Conservation (phyloP, 2,329 filamentous ascomycete species). For the Dendrostoma leiphaemia region DNA sequence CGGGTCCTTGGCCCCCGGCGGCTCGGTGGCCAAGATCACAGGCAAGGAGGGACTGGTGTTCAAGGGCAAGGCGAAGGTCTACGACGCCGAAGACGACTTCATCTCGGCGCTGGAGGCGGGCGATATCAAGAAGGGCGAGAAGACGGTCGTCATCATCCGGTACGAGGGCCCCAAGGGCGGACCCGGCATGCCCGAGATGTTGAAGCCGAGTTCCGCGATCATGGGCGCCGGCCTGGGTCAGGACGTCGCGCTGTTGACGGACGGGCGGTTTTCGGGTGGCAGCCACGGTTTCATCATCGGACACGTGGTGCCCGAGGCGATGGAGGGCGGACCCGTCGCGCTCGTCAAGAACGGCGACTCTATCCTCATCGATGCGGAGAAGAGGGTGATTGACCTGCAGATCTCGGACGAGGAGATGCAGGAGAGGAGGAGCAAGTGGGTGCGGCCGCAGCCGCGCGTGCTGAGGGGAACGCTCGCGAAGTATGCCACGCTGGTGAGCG, state of each 20-base stretch:
- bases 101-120: conserved; percentile 75
- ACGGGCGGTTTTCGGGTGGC: conserved; percentile 76
- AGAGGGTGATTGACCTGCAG: conserved; percentile 65
- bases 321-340: conserved; percentile 81
- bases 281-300: conserved; percentile 86
- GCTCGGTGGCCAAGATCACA: conserved; percentile 90
- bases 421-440: conserved; percentile 58
- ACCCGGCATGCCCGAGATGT: conserved; percentile 91
- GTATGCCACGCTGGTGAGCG: conserved; percentile 60
- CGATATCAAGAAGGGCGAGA: conserved; percentile 79
- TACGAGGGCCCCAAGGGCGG: conserved; percentile 94
- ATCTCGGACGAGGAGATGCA: conserved; percentile 65
- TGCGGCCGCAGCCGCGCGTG: conserved; percentile 56
- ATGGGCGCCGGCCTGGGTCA: conserved; percentile 85
- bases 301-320: conserved; percentile 84
- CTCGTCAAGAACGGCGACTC: conserved; percentile 78
- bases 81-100: conserved; percentile 79
- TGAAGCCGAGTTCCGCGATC: conserved; percentile 88
- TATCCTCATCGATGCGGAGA: conserved; percentile 80
- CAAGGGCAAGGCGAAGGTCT: conserved; percentile 76
- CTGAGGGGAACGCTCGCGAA: conserved; percentile 67
- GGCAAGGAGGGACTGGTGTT: conserved; percentile 89
- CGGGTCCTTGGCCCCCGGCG: conserved; percentile 80
- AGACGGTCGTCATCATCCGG: conserved; percentile 85
- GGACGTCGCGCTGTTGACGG: conserved; percentile 72